Evolutionary conservation across 176 grass and related monocot species (phyloP).

Genomic region (Paspalum notatum): DNA sequence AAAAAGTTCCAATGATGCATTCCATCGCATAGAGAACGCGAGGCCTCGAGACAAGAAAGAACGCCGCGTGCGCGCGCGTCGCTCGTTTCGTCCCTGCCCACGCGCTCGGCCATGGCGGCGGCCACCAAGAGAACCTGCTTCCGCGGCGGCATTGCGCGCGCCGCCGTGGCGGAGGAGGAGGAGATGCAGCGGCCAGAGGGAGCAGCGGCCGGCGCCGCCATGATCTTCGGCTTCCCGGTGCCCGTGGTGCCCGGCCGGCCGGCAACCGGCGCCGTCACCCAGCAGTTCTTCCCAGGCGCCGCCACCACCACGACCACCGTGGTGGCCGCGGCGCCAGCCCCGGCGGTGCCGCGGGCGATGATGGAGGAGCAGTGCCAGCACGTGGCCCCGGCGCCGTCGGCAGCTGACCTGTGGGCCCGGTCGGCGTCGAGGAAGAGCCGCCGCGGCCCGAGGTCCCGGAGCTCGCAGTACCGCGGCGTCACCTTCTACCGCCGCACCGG

Average conservation of each 20-base stretch:
- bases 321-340: neutral
- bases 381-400: neutral
- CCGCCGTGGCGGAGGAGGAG: neutral
- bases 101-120: constrained; percentile 33
- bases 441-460: constrained; percentile 68
- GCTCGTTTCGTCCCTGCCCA: too few species aligned
- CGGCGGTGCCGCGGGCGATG: neutral
- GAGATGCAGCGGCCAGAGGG: too few species aligned
- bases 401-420: constrained; percentile 26
- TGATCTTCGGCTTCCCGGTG: constrained; percentile 32
- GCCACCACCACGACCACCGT: too few species aligned
- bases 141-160: constrained; percentile 10
- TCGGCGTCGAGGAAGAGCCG: constrained; percentile 57
- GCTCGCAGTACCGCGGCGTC: constrained; percentile 85
- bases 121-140: constrained; percentile 26
- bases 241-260: neutral
- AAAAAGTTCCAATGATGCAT: constrained; percentile 32
- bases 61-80: neutral
- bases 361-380: neutral
- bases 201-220: constrained; percentile 1
- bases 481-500: constrained; percentile 85
- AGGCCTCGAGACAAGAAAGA: constrained; percentile 27
- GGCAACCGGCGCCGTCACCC: constrained; percentile 41
- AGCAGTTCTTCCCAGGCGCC: constrained; percentile 64
- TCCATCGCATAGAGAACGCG: constrained; percentile 4